Conservation (phyloP, 495 filamentous ascomycete genomes). For the Neurospora sp. region DNA sequence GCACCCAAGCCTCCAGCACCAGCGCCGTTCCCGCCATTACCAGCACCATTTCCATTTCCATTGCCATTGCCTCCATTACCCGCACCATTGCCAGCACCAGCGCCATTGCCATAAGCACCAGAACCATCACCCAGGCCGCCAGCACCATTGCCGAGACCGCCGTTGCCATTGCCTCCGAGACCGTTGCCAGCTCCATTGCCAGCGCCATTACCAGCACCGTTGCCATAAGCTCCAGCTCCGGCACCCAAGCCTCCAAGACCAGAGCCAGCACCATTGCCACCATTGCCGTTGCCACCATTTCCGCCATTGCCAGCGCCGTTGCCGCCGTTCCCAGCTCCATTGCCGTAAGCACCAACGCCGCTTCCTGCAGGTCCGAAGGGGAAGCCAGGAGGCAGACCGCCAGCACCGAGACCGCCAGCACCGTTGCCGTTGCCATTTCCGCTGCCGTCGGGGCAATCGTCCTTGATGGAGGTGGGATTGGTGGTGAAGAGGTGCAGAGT, state of each 20-base stretch:
- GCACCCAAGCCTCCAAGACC: not conserved
- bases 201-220: not conserved
- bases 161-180: constrained; percentile 5
- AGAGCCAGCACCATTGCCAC: not conserved
- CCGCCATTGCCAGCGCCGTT: not conserved
- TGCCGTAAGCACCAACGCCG: not conserved
- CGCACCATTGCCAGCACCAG: not conserved
- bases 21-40: constrained; percentile 1
- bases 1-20: not conserved
- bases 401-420: not conserved
- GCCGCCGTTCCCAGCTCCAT: not conserved
- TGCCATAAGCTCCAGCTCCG: constrained; percentile 4
- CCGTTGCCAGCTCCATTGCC: not conserved
- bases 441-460: not conserved
- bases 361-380: not conserved
- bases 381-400: not conserved
- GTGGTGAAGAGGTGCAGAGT: not conserved
- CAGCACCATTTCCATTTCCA: not conserved
- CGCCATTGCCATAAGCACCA: not conserved
- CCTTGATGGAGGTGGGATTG: not conserved
- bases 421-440: not conserved
- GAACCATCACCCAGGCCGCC: not conserved
- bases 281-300: not conserved
- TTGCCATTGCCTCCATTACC: not conserved
- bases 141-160: constrained; percentile 5